A percentile compares a stretch with the other conserved stretches of the same genome.
phyloP scores from a whole-genome alignment of 2,329 filamentous ascomycete species.

The Fusarium burgessii region DNA sequence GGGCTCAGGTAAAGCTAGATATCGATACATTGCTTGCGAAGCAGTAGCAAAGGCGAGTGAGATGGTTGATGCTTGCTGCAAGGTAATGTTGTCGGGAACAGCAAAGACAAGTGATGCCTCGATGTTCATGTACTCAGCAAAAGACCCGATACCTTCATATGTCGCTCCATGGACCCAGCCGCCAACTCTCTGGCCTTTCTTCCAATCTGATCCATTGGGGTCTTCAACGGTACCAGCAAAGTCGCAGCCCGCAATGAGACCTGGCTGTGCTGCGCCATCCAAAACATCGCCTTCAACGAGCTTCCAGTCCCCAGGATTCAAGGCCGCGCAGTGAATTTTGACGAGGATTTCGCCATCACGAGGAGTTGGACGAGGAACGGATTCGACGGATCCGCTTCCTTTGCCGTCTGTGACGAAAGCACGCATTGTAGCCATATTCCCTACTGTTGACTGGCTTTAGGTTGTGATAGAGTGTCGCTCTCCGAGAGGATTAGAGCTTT shows the following conservation, averaged over 20 bases:
- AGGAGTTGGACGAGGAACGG: not conserved
- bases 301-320: slow-evolving; percentile 22
- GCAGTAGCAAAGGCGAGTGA: slow-evolving; percentile 15
- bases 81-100: not conserved
- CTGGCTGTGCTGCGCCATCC: not conserved
- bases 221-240: slow-evolving; percentile 6
- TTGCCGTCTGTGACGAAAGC: slow-evolving; percentile 13
- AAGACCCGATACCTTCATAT: not conserved
- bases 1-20: not conserved
- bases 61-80: slow-evolving; percentile 12
- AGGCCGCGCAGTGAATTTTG: not conserved
- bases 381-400: not conserved
- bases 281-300: slow-evolving; percentile 4
- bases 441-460: fast-evolving
- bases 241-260: slow-evolving; percentile 15
- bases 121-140: slow-evolving; percentile 6
- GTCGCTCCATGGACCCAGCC: slow-evolving; percentile 17
- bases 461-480: too few relatives aligned
- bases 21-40: not conserved
- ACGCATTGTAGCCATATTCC: not conserved
- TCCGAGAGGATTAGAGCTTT: too few relatives aligned
- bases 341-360: not conserved
- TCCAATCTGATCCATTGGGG: not conserved
- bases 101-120: slow-evolving; percentile 8
- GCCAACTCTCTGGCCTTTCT: slow-evolving; percentile 1